These are phyloP conservation scores for Elasticomyces elasticus DNA, from an alignment of 495 filamentous ascomycete species.

Conservation along the genomic window DNA sequence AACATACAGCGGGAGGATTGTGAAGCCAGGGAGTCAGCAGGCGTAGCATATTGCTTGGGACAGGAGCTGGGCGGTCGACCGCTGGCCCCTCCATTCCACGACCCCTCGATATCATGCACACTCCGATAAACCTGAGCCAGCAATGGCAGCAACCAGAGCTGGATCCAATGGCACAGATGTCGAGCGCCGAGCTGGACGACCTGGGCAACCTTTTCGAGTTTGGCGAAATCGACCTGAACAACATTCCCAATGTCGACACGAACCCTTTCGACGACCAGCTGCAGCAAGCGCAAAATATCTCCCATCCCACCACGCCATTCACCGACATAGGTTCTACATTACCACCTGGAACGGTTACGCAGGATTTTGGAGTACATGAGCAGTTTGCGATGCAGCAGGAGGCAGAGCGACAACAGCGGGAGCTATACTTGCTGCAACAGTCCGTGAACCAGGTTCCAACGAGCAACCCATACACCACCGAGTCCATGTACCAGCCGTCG, in stretches of 20 bases:
- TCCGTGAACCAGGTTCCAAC: background rate
- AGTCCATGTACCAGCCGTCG: constrained; percentile 15
- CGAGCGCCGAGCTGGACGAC: constrained; percentile 17
- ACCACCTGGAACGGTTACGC: constrained; percentile 2
- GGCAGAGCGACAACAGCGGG: background rate
- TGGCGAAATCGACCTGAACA: constrained; percentile 22
- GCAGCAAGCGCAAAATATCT: constrained; percentile 3
- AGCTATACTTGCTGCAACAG: constrained; percentile 1
- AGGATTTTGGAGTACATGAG: constrained; percentile 17
- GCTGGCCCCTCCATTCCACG: background rate
- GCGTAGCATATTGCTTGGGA: background rate
- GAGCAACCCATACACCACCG: constrained; percentile 6
- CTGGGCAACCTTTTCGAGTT: constrained; percentile 22
- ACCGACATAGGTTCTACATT: background rate
- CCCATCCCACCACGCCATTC: constrained; percentile 14
- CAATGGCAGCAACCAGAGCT: constrained; percentile 18
- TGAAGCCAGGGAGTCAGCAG: background rate
- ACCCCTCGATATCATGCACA: constrained; percentile 6
- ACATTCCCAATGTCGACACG: constrained; percentile 5
- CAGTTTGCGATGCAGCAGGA: constrained; percentile 7
- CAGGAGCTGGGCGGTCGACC: background rate
- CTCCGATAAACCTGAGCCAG: constrained; percentile 5
- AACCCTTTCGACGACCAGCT: constrained; percentile 3
- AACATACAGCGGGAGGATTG: background rate
- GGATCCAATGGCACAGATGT: constrained; percentile 15